Evolutionary conservation across 768 basidiomycete species (phyloP), one percentile per base, ranked within the genome.

Genomic region (Tricholoma sp.): DNA sequence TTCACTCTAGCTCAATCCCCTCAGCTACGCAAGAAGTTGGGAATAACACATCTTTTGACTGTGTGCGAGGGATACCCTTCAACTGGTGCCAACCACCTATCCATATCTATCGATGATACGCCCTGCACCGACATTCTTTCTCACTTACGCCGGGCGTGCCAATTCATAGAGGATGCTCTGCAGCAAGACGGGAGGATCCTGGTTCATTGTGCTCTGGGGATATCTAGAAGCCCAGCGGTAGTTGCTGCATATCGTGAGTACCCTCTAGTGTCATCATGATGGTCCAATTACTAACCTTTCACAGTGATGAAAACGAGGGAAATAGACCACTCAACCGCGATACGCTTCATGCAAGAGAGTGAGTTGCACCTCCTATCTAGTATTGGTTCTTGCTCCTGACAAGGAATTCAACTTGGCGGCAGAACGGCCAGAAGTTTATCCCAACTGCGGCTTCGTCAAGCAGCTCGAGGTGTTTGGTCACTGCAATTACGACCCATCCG

Each of bases 171-270:
- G 60, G 58, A 73, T 18, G 85, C 88, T 4, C 60, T 90, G 47
- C 65, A 71, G 8, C 37, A 64, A 1, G 77, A 79, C 24, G 86
- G 86, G 0, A 76, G 72, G 47, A 80, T 89, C 5, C 76, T 90
- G 9, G 83, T 89, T 12, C 88, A 91, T 59, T 89, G 88, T 64
- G 73, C 83, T 11, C 85, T 87, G 81, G 88, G 88, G 6, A 70
- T 89, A 7, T 90, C 86, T 0, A 75, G 88, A 58, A 88, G 86
- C 59, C 74, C 82, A 37, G 83, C 87, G 8, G 79, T 81, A 24
- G 73, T 84, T 24, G 79, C 77, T 50, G 82, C 81, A 13, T 84
- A 78, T 64, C 65, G 80, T 82, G 65, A 69, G 80, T 74, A 49
- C 37, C 57, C 34, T 54, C 39, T 53, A 28, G 12, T 24, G 12